Base-by-base conservation (phyloP, 768 basidiomycete species). In the Suillus hirtellus region DNA sequence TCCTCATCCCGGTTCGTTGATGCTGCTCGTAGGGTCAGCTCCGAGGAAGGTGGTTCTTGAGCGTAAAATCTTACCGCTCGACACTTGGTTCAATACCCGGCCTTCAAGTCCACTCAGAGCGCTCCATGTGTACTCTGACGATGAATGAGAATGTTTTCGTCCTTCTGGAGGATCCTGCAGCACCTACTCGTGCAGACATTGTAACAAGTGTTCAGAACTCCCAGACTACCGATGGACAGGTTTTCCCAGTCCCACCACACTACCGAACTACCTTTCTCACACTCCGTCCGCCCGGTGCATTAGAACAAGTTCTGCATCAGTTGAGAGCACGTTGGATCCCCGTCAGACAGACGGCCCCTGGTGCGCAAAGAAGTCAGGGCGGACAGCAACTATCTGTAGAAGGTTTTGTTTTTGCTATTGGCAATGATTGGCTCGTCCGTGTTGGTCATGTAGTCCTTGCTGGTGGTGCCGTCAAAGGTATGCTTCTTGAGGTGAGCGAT, bases 141-240 rank as follows among this genome's bases (percentile, higher is more conserved):
- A 89, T 92, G 88, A 86, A 88, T 63, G 86, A 92, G 52, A 89
- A 89, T 67, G 89, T 90, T 31, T 93, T 92, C 71, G 90, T 92
- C 27, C 81, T 88, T 7, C 76, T 93, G 31, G 92, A 93, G 68
- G 91, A 93, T 72, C 89, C 89, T 40, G 76, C 81, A 11, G 89
- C 89, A 11, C 92, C 90, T 1, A 84, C 81, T 42, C 83, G 86
- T 63, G 83, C 82, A 59, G 91, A 92, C 62, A 81, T 89, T 24
- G 60, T 75, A 14, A 66, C 70, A 34, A 37, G 60, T 11, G 17
- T 63, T 37, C 83, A 83, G 66, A 79, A 78, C 14, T 63, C 69
- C 46, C 64, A 71, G 43, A 44, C 49, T 52, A 19, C 37, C 53
- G 64, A 69, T 59, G 38, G 43, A 49, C 68, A 69, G 56, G 43